Evolutionary conservation across 305 asterid genomes (phyloP), one percentile per base, ranked within the genome.

Genomic region (Solanum hybrid): DNA sequence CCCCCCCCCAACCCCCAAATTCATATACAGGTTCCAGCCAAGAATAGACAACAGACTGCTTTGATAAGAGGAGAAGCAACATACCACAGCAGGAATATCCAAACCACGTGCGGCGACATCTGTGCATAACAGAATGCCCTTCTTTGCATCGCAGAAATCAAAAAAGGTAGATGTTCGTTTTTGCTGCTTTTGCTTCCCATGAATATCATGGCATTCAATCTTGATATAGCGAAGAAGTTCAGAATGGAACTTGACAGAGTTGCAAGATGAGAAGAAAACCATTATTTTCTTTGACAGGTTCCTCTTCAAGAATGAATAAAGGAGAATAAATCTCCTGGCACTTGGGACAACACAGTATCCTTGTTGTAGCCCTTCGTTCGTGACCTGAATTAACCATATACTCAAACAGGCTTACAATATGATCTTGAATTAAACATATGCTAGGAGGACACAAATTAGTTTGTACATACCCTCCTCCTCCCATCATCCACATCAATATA

Each of bases 91-190:
- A 87, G 99, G 99, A 91, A 98, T 97, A 93, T 98, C 99, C 90
- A 98, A 98, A 89, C 99, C 99, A 91, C 99, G 99, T 82, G 99
- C 98, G 34, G 99, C 99, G 20, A 98, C 98, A 90, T 98, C 99
- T 0, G 99, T 98, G 91, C 99, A 97, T 89, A 98, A 93, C 89
- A 97, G 92, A 89, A 98, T 94, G 76, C 99, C 99, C 93, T 94
- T 95, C 88, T 95, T 95, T 27, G 98, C 98, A 91, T 94, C 94
- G 93, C 98, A 94, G 91, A 96, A 97, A n/a, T 95, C 96, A 36
- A 94, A 93, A 92, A 96, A 96, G 75, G 99, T 96, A 77, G 97
- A 89, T 2, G 98, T 95, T 87, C 99, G 94, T 90, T 97, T 96
- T 92, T 93, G 95, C 95, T 97, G 99, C 93, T 97, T 97, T 92